Evolutionary conservation across 2,329 filamentous ascomycete genomes (phyloP).

Genomic region (Diaporthe ilicicola): DNA sequence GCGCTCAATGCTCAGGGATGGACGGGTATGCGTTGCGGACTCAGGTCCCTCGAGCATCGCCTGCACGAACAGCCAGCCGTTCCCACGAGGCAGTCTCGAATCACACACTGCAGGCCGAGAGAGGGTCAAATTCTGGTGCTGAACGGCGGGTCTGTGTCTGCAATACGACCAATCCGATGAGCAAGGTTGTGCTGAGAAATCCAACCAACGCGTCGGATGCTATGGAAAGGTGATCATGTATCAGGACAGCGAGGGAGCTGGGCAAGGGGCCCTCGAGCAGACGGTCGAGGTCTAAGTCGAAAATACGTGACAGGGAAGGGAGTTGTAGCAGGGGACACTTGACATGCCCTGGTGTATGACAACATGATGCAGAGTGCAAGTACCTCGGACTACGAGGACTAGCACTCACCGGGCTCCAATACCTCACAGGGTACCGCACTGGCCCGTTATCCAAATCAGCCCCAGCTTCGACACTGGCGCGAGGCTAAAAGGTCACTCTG

Average conservation of each 20-base stretch:
- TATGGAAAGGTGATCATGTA: not conserved
- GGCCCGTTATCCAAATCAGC: slow-evolving; percentile 25
- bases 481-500: slow-evolving; percentile 19
- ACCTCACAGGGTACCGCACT: slow-evolving; percentile 16
- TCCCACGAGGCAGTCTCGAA: not conserved
- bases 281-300: slow-evolving; percentile 15
- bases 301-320: slow-evolving; percentile 25
- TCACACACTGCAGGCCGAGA: not conserved
- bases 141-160: not conserved
- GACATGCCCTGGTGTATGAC: slow-evolving; percentile 23
- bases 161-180: not conserved
- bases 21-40: not conserved
- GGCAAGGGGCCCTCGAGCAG: not conserved
- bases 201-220: not conserved
- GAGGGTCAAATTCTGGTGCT: slow-evolving; percentile 4
- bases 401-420: slow-evolving; percentile 11
- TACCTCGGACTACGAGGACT: slow-evolving; percentile 23
- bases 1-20: not conserved
- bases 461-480: slow-evolving; percentile 20
- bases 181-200: not conserved
- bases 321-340: slow-evolving; percentile 11
- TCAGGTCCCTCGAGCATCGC: not conserved
- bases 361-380: slow-evolving; percentile 24
- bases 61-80: not conserved
- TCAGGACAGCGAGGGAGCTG: slow-evolving; percentile 18